Percentiles rank a stretch among this genome's conserved stretches.
Conservation (phyloP, 2,329 filamentous ascomycete genomes). For the Escovopsis sp. region DNA sequence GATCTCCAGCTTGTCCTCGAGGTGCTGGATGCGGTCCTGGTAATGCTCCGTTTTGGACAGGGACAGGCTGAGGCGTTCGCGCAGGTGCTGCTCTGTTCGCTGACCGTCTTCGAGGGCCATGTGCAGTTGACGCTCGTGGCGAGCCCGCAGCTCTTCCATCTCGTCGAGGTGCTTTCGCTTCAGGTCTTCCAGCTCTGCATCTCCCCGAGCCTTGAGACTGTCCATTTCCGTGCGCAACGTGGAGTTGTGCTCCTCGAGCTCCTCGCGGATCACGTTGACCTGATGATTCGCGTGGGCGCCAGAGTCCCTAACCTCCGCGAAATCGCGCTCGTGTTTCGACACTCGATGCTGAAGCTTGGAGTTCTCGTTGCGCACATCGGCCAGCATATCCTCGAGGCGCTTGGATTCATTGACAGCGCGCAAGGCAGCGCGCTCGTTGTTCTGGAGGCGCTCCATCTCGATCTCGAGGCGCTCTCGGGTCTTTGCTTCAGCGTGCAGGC, state of each 20-base stretch:
- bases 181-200: conserved; percentile 39
- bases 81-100: conserved; percentile 61
- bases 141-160: conserved; percentile 58
- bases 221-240: conserved; percentile 63
- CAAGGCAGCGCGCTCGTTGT: conserved; percentile 49
- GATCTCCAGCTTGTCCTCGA: conserved; percentile 85
- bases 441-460: conserved; percentile 50
- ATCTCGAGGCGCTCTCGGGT: conserved; percentile 51
- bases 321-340: conserved; percentile 61
- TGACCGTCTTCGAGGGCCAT: conserved; percentile 70
- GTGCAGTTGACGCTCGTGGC: conserved; percentile 58
- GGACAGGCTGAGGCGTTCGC: conserved; percentile 67
- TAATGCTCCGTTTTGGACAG: conserved; percentile 74
- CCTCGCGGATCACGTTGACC: conserved; percentile 66
- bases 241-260: conserved; percentile 65
- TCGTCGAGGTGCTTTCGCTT: conserved; percentile 48
- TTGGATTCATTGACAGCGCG: conserved; percentile 46
- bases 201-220: conserved; percentile 61
- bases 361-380: conserved; percentile 49
- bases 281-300: conserved; percentile 68
- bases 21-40: conserved; percentile 66
- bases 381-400: conserved; percentile 38
- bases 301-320: conserved; percentile 68
- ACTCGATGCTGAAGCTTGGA: conserved; percentile 55
- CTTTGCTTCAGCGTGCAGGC: conserved; percentile 58